Evolutionary conservation across 202 grass and related monocot genomes (phyloP).

Genomic region (Panicum hallii): DNA sequence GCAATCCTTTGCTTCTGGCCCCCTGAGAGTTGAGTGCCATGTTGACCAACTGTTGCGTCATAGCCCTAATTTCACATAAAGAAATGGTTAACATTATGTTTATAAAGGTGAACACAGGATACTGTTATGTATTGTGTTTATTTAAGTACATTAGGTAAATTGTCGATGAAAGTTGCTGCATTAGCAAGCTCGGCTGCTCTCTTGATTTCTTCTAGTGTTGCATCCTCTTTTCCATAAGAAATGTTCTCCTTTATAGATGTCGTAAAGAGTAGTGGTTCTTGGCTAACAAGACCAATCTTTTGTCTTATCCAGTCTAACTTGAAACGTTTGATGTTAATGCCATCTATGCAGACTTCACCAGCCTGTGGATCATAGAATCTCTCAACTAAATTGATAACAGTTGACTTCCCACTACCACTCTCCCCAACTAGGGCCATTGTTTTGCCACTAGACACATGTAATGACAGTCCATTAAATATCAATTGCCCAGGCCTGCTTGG

Average conservation of each 20-base stretch:
- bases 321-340: constrained; percentile 65
- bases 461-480: constrained; percentile 73
- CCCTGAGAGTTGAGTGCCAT: constrained; percentile 76
- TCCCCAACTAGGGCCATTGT: constrained; percentile 83
- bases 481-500: constrained; percentile 66
- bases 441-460: constrained; percentile 61
- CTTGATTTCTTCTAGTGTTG: constrained; percentile 71
- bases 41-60: constrained; percentile 67
- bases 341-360: constrained; percentile 76
- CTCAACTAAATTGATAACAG: constrained; percentile 78
- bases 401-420: constrained; percentile 81
- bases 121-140: constrained; percentile 17
- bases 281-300: constrained; percentile 80
- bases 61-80: constrained; percentile 56
- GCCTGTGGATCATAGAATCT: constrained; percentile 84
- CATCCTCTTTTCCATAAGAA: constrained; percentile 64
- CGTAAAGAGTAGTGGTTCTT: constrained; percentile 78
- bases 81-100: constrained; percentile 9
- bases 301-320: constrained; percentile 63
- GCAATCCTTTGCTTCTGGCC: constrained; percentile 86
- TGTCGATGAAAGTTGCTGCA: constrained; percentile 68
- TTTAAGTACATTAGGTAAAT: constrained; percentile 74
- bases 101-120: background rate
- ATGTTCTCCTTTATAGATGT: constrained; percentile 81
- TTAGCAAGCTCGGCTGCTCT: constrained; percentile 66